Base-by-base conservation (phyloP, 2,329 filamentous ascomycete genomes). In the Arthroderma uncinatum region DNA sequence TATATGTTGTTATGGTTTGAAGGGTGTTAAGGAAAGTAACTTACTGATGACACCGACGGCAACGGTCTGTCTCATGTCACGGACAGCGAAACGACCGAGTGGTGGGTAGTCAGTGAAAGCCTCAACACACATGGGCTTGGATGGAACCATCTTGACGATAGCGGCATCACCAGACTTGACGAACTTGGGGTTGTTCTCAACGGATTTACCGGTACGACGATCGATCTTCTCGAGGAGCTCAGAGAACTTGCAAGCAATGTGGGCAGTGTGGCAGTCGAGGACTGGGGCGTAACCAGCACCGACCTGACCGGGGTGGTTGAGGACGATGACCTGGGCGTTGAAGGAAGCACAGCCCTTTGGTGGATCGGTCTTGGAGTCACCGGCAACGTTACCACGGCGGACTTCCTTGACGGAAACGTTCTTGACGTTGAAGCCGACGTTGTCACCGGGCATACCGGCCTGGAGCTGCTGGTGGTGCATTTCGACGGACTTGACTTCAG, bases 381-480 rank as follows among this genome's bases (percentile, higher is more conserved):
- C 89, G 73, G 88, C 88, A 71, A 98, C 93, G 86, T 98, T 97
- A 75, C 93, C 93, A 95, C 93, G 93, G 80, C 93, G 93, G 75
- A 98, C 95, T 78, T 98, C 93, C 91, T 98, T 98, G 82, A 98
- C 93, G 79, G 93, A 97, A 73, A 98, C 93, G 93, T 98, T 98
- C 91, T 98, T 98, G 82, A 98, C 92, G 89, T 98, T 98, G 91
- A 98, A 98, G 72, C 93, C 93, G 78, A 98, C 93, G 84, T 98
- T 98, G 89, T 98, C 93, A 86, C 93, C 93, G 74, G 93, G 93
- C 67, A 88, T 74, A 88, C 93, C 93, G 84, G 95, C 86, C 66
- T 76, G 62, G 70, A 98, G 91, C 87, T 96, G 91, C 84, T 96
- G 89, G 90, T 97, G 92, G 86, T 96, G 92, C 93, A 98, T 98